Conservation (phyloP, 352 stramenopile genomes). For the Pythium rhizo-oryzae region DNA sequence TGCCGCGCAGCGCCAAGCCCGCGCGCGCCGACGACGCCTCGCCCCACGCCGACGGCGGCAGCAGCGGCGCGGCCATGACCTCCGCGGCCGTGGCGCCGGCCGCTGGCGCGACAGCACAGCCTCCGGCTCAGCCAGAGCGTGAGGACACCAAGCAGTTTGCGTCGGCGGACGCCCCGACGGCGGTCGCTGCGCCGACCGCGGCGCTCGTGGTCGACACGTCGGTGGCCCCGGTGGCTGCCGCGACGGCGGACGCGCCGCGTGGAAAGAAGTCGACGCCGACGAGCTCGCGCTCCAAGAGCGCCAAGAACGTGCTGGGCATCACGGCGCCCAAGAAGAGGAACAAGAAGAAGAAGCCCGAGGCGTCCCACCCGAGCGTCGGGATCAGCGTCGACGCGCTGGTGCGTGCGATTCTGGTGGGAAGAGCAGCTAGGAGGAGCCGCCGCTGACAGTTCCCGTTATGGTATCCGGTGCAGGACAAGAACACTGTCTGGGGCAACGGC, state of each 20-base stretch:
- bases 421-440: too few species aligned
- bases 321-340: constrained; percentile 30
- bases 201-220: constrained; percentile 6
- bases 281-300: constrained; percentile 13
- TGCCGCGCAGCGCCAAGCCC: neutral
- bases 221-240: neutral
- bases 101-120: too few species aligned
- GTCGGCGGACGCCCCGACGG: neutral
- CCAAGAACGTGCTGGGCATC: constrained; percentile 26
- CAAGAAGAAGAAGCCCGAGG: constrained; percentile 27
- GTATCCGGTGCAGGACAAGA: constrained; percentile 46
- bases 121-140: neutral
- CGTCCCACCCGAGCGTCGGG: constrained; percentile 44
- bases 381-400: constrained; percentile 74
- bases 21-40: neutral
- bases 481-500: constrained; percentile 71
- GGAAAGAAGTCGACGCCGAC: constrained; percentile 19
- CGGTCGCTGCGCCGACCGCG: neutral
- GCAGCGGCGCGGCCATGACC: neutral
- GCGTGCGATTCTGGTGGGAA: neutral
- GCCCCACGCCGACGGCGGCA: neutral
- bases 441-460: too few species aligned
- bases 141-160: constrained; percentile 6
- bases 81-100: neutral
- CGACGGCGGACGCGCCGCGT: neutral